Base-by-base conservation (phyloP, 164 flowering plant genomes). In the Umbellularia californica region DNA sequence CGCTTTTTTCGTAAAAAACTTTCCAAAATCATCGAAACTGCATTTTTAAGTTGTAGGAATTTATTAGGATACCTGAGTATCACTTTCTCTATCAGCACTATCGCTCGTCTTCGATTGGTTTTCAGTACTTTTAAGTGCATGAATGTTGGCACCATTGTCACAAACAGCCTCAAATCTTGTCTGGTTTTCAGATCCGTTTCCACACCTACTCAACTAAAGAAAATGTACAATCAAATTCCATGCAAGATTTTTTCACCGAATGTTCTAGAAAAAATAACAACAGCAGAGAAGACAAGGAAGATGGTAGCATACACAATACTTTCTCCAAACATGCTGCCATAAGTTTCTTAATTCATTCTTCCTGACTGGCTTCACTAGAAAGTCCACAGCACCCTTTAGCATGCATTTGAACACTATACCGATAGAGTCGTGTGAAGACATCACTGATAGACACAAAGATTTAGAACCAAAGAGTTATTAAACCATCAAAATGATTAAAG, bases 271-370 rank as follows among this genome's bases (percentile, higher is more conserved):
- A 5, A 67, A 20, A 14, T 5, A 14, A 28, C 7, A 12, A 67
- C 25, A 67, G 7, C 5, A 14, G 19, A n/a, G 9, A 22, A n/a
- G 27, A 4, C 24, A 41, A 41, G 19, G 55, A 69, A 41, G 62
- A 41, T 70, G 64, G 62, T 33, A 55, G 79, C 85, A 15, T 83
- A 84, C 89, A 75, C 76, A 75, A 27, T 77, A 72, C 76, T 84
- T 87, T 77, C 87, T 85, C 90, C 90, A 87, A 63, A 87, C 87
- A 77, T 87, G 90, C 79, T 84, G 87, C 90, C 90, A 87, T 41
- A 87, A 73, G 62, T 82, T 87, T 73, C 81, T 81, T 67, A 87
- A 62, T 77, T 85, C 90, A 64, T 87, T 87, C 76, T 78, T 87
- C 72, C 90, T 68, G 22, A 87, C 82, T 64, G 90, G 88, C 80